Conservation (phyloP, 768 basidiomycete genomes). For the Termitomyces sp. region DNA sequence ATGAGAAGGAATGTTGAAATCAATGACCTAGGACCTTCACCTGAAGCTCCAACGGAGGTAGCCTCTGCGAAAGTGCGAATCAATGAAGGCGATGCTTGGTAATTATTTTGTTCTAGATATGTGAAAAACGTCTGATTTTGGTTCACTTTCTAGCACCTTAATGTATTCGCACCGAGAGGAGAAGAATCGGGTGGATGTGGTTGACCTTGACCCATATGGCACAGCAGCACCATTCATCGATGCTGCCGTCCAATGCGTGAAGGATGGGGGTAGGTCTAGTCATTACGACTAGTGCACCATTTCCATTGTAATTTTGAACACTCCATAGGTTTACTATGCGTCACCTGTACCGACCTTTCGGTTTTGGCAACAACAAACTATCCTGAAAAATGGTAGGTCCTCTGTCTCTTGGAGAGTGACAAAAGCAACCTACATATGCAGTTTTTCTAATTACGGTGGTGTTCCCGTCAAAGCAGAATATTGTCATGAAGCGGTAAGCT, state of each 20-base stretch:
- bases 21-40: constrained; percentile 58
- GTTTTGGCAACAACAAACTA: constrained; percentile 93
- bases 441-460: constrained; percentile 92
- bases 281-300: neutral
- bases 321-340: constrained; percentile 74
- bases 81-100: constrained; percentile 96
- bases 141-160: constrained; percentile 50
- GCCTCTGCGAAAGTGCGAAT: constrained; percentile 59
- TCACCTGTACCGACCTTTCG: constrained; percentile 95
- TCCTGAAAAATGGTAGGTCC: constrained; percentile 88
- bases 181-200: constrained; percentile 76
- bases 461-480: constrained; percentile 90
- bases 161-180: constrained; percentile 89
- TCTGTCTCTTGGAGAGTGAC: neutral
- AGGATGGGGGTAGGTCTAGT: constrained; percentile 72
- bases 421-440: neutral
- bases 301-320: neutral
- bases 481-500: constrained; percentile 84
- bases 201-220: constrained; percentile 98
- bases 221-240: constrained; percentile 97
- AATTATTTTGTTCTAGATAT: constrained; percentile 14
- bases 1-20: constrained; percentile 84
- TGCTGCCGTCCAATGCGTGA: constrained; percentile 83
- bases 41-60: constrained; percentile 10
- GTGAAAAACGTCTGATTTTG: neutral